Conservation (phyloP, 352 stramenopile species). For the Lagenidium sp. region DNA sequence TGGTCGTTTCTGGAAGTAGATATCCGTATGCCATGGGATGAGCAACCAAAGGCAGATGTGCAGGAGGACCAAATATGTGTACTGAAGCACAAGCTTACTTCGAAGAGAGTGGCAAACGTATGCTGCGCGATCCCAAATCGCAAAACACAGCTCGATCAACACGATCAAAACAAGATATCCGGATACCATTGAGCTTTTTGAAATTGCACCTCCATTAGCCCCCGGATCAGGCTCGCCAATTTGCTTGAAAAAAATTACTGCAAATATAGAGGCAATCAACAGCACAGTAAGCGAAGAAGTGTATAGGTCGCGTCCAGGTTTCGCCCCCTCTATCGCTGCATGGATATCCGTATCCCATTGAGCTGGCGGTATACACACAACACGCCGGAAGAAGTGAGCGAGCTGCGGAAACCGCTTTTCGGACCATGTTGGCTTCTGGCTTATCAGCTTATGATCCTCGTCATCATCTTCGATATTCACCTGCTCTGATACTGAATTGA, state of each 20-base stretch:
- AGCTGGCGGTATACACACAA: constrained; percentile 51
- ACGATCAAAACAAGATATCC: constrained; percentile 83
- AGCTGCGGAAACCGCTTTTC: too few species aligned
- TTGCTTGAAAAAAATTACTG: constrained; percentile 67
- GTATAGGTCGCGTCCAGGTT: constrained; percentile 74
- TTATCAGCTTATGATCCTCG: too few species aligned
- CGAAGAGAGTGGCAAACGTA: constrained; percentile 67
- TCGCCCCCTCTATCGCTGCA: constrained; percentile 62
- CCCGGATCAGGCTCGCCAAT: constrained; percentile 48
- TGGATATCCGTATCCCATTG: constrained; percentile 87
- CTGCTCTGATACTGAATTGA: constrained; percentile 40
- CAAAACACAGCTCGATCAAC: constrained; percentile 67
- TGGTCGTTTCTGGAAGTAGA: constrained; percentile 70
- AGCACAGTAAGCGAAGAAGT: constrained; percentile 51
- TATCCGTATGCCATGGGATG: constrained; percentile 60
- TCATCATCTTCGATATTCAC: constrained; percentile 68
- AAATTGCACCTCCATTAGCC: constrained; percentile 22
- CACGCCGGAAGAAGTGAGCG: constrained; percentile 47
- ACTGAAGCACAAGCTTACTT: constrained; percentile 74
- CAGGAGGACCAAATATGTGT: constrained; percentile 56
- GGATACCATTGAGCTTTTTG: constrained; percentile 69
- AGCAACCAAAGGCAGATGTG: constrained; percentile 73
- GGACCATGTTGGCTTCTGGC: too few species aligned
- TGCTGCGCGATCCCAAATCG: constrained; percentile 82
- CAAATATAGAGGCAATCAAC: constrained; percentile 58